Percentiles rank a stretch among this genome's conserved stretches.
These are phyloP conservation scores for Sphaerulina vaccinii DNA, from an alignment of 2,329 filamentous ascomycete species.

Conservation along the genomic window DNA sequence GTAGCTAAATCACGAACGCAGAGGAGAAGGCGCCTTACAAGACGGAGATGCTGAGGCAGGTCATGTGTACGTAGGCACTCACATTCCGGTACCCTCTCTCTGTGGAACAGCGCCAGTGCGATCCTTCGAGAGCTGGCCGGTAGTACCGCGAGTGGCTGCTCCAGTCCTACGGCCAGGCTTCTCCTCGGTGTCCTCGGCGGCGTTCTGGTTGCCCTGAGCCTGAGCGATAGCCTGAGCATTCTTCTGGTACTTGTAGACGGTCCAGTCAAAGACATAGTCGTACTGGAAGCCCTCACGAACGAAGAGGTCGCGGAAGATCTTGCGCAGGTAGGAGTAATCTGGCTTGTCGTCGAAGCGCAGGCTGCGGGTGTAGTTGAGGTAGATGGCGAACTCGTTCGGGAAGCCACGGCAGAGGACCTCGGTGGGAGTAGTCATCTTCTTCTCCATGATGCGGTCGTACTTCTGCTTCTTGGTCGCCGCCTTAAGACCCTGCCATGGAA, in stretches of 20 bases:
- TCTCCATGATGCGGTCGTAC: slow-evolving; percentile 99
- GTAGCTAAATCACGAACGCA: slow-evolving; percentile 71
- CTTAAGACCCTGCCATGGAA: slow-evolving; percentile 88
- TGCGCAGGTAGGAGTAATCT: slow-evolving; percentile 98
- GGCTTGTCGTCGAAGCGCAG: slow-evolving; percentile 99
- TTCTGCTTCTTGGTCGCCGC: slow-evolving; percentile 86
- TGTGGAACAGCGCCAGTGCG: slow-evolving; percentile 71
- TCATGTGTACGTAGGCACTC: slow-evolving; percentile 67
- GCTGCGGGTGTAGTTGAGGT: slow-evolving; percentile 97
- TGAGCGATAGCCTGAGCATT: slow-evolving; percentile 93
- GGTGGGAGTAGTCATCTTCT: slow-evolving; percentile 99
- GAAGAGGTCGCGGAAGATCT: slow-evolving; percentile 99
- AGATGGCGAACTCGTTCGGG: slow-evolving; percentile 99
- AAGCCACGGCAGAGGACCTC: slow-evolving; percentile 98
- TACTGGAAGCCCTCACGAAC: slow-evolving; percentile 99
- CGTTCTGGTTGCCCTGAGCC: slow-evolving; percentile 62
- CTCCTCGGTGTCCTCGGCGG: slow-evolving; percentile 64
- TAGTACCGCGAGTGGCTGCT: slow-evolving; percentile 64
- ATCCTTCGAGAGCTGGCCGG: slow-evolving; percentile 60
- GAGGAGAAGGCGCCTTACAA: slow-evolving; percentile 88
- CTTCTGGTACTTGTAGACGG: slow-evolving; percentile 99
- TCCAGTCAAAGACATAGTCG: slow-evolving; percentile 99
- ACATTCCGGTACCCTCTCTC: slow-evolving; percentile 93
- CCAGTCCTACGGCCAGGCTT: slow-evolving; percentile 61
- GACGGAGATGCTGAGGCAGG: slow-evolving; percentile 36